A percentile compares a stretch with the other conserved stretches of the same genome.
These are phyloP conservation scores for Septoria petroselini DNA, from an alignment of 2,329 filamentous ascomycete species.

Conservation along the genomic window DNA sequence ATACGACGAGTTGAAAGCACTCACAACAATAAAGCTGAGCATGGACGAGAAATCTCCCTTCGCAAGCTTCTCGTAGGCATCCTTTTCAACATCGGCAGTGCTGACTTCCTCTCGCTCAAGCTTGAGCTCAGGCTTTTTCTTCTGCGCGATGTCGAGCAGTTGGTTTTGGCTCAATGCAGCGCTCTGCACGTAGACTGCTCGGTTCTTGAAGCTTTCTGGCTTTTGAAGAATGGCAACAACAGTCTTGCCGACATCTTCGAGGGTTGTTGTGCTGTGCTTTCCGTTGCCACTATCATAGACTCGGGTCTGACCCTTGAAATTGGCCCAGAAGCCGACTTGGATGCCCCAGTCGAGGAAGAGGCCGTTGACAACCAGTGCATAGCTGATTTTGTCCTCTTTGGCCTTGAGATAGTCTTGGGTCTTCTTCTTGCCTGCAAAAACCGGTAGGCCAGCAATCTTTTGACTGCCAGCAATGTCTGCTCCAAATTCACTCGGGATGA, in stretches of 20 bases:
- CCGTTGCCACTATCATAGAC: slow-evolving; percentile 40
- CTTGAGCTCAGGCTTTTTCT: slow-evolving; percentile 35
- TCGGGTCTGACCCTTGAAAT: slow-evolving; percentile 33
- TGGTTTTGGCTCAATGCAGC: slow-evolving; percentile 39
- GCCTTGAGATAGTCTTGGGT: slow-evolving; percentile 39
- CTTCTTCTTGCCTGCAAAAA: slow-evolving; percentile 39
- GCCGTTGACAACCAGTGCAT: slow-evolving; percentile 37
- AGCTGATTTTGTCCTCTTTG: slow-evolving; percentile 34
- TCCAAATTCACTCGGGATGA: slow-evolving; percentile 44
- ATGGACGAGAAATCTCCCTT: slow-evolving; percentile 26
- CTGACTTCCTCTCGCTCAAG: slow-evolving; percentile 25
- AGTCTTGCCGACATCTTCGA: slow-evolving; percentile 37
- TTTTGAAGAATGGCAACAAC: slow-evolving; percentile 37
- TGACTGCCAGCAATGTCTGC: slow-evolving; percentile 37
- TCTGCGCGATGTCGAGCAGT: slow-evolving; percentile 38
- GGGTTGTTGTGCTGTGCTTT: slow-evolving; percentile 34
- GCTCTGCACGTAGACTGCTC: slow-evolving; percentile 40
- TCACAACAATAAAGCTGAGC: slow-evolving; percentile 34
- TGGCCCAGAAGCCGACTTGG: slow-evolving; percentile 30
- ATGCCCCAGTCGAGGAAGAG: slow-evolving; percentile 42
- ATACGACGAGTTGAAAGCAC: slow-evolving; percentile 33
- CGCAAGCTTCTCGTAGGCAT: slow-evolving; percentile 33
- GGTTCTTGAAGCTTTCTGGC: slow-evolving; percentile 38
- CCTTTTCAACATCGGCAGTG: slow-evolving; percentile 34
- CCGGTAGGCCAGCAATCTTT: slow-evolving; percentile 35